phyloP scores from a whole-genome alignment of 2,329 filamentous ascomycete genomes.

The Lecanicillium sp. region DNA sequence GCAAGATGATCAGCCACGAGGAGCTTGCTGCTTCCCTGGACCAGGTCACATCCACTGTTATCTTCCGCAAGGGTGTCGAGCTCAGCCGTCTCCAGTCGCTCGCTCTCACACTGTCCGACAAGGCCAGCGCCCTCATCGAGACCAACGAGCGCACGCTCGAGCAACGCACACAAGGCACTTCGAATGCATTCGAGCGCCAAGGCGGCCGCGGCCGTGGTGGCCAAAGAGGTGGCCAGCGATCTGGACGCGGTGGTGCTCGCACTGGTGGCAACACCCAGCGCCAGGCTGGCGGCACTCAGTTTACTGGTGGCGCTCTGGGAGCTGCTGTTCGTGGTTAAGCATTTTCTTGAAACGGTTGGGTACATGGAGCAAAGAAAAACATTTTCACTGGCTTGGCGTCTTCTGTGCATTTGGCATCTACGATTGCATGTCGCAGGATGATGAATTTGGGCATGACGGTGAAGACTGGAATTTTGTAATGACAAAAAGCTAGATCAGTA shows the following conservation, averaged over 20 bases:
- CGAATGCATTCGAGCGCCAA: constrained; percentile 91
- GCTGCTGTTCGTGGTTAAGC: constrained; percentile 53
- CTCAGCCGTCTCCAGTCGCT: constrained; percentile 91
- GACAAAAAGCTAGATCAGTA: too few species aligned
- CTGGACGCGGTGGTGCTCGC: constrained; percentile 53
- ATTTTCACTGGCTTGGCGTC: neutral
- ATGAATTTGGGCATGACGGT: too few species aligned
- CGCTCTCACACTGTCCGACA: constrained; percentile 88
- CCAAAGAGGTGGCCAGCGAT: constrained; percentile 51
- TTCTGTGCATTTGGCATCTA: neutral
- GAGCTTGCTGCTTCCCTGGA: constrained; percentile 93
- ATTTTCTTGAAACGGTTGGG: neutral
- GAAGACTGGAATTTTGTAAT: too few species aligned
- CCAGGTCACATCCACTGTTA: constrained; percentile 93
- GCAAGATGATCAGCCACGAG: constrained; percentile 99
- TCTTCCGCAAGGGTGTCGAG: constrained; percentile 99
- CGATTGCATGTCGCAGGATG: neutral
- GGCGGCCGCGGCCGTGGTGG: constrained; percentile 68
- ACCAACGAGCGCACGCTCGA: constrained; percentile 95
- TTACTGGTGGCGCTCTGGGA: constrained; percentile 73
- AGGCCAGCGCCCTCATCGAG: constrained; percentile 93
- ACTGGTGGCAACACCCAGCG: constrained; percentile 51
- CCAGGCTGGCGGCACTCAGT: constrained; percentile 67
- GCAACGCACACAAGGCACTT: constrained; percentile 91
- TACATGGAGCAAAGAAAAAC: neutral